Percentiles rank a stretch among this genome's conserved stretches.
These are phyloP conservation scores for Dactylellina sp. DNA, from an alignment of 2,329 filamentous ascomycete genomes.

Conservation along the genomic window DNA sequence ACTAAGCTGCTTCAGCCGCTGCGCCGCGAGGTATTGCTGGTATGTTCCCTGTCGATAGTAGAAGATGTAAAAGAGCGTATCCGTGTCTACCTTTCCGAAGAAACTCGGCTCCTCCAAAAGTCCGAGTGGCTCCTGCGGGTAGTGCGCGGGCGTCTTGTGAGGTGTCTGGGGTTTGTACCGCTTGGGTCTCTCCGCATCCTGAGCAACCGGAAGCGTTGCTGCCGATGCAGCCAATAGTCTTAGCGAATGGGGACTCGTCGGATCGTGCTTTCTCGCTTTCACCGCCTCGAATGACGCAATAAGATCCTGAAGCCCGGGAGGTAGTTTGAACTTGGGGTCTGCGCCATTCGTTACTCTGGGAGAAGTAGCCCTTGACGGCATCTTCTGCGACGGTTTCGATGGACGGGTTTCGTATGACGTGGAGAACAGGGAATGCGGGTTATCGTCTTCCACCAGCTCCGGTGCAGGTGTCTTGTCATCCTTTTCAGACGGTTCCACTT, in stretches of 20 bases:
- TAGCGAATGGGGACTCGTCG: conserved; percentile 72
- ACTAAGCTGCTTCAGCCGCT: conserved; percentile 96
- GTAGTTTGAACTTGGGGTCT: conserved; percentile 77
- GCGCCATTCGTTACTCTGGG: conserved; percentile 46
- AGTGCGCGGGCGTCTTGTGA: conserved; percentile 82
- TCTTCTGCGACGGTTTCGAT: conserved; percentile 48
- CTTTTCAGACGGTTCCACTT: conserved; percentile 32
- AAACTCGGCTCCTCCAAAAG: conserved; percentile 92
- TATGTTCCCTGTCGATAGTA: conserved; percentile 98
- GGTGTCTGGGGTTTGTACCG: conserved; percentile 86
- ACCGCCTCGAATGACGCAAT: conserved; percentile 90
- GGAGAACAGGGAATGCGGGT: conserved; percentile 51
- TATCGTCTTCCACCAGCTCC: conserved; percentile 44
- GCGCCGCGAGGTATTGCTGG: conserved; percentile 94
- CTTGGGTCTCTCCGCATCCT: conserved; percentile 83
- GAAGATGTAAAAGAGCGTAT: conserved; percentile 98
- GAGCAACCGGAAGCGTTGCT: conserved; percentile 76
- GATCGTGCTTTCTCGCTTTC: conserved; percentile 71
- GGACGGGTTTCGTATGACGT: conserved; percentile 54
- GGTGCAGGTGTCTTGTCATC: conserved; percentile 29
- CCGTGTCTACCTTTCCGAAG: conserved; percentile 87
- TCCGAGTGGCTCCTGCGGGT: conserved; percentile 89
- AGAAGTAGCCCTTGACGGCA: conserved; percentile 36
- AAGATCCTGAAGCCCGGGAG: conserved; percentile 86
- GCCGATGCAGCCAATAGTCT: conserved; percentile 81